Base-by-base conservation (phyloP, 805 yeast genomes). In the Candida pseudoglaebosa region DNA sequence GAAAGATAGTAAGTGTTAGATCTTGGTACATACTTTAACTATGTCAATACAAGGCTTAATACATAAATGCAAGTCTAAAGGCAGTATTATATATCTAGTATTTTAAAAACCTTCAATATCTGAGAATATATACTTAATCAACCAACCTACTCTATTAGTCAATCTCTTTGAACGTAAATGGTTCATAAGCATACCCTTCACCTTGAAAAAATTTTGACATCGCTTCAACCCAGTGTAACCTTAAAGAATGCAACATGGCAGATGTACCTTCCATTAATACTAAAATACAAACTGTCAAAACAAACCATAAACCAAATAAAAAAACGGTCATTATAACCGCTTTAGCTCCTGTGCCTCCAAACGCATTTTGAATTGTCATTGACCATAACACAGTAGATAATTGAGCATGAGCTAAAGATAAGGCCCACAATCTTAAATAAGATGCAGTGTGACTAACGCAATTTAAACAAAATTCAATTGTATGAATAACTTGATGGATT, bases 401-500 rank as follows among this genome's bases (percentile, higher is more conserved):
- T 69, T 91, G 98, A 10, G 96, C 95, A 65, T 91, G 99, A 0
- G 99, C 99, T 46, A 91, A 77, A 1, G 98, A 91, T 50, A 91
- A 71, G 3, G 99, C 99, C 99, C 99, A 91, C 49, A 91, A 70
- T 65, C 99, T 85, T 50, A 91, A 72, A 57, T 91, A 91, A 0
- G 98, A 91, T 1, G 99, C 99, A 2, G 99, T 91, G 62, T 91
- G 99, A n/a, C 96, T 87, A 22, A 91, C 96, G 71, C 96, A 86
- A 65, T 93, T 93, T 57, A 91, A 74, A 57, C 99, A 91, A 67
- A 93, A 91, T 71, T 91, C 99, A 58, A 91, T 91, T 8, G 99
- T 93, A 62, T 93, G 97, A 51, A 91, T 91, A 17, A 91, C 95
- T 65, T 91, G 99, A 62, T 91, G 96, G 51, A 91, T 91, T 82